Base-by-base conservation (phyloP, 2,329 filamentous ascomycete species). In the Diatrype stigma region DNA sequence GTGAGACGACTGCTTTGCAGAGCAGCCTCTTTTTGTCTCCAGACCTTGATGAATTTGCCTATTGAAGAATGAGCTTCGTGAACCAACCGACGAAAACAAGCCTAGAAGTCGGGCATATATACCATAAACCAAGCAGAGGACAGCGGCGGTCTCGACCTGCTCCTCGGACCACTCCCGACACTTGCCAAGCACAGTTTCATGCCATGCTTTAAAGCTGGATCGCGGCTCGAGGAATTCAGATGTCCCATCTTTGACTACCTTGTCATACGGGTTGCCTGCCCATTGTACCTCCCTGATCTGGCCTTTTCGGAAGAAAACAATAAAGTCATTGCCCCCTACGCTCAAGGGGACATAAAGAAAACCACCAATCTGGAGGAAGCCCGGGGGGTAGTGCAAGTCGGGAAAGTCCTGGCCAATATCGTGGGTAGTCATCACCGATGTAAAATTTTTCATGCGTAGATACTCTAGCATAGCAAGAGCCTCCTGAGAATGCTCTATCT, bases 151-250 rank as follows among this genome's bases (percentile, higher is more conserved):
- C 68, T 96, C 91, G 2, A 95, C 79, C 63, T 96, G 89, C 55
- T 95, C 88, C 63, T 94, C 90, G 0, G 85, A 86, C 91, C 91
- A 96, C 59, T 96, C 90, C 21, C 88, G 82, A 59, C 88, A 92
- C 68, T 88, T 91, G 5, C 89, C 90, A 11, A 91, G 68, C 0
- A 96, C 84, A 0, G 81, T 90, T 68, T 96, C 91, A 28, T 81
- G 82, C 90, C 90, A 95, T 1, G 79, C 81, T 61, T 86, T 86
- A 70, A 95, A 95, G 63, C 89, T 88, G 63, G 82, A 88, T 55
- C 86, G 78, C 0, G 90, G 90, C 63, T 95, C 89, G 0, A 95
- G 72, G 57, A 87, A 90, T 0, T 81, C 82, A 32, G 83, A 78
- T 0, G 87, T 92, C 1, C 88, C 87, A 62, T 87, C 79, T 59